Conservation (phyloP, 176 grass and related monocot species). For the Areca catechu region DNA sequence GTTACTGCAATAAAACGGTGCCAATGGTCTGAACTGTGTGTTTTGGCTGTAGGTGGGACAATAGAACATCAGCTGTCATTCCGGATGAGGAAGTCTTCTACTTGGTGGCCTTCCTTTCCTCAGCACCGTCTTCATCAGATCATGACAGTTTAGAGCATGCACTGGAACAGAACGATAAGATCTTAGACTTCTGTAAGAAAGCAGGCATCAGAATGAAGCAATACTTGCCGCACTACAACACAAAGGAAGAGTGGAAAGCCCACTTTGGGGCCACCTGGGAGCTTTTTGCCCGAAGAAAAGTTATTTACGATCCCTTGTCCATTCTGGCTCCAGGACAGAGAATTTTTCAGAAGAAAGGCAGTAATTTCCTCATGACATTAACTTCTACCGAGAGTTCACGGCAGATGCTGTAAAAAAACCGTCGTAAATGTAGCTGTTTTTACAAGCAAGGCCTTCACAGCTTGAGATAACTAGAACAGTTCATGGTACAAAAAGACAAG, state of each 20-base stretch:
- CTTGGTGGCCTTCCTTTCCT: slow-evolving; percentile 82
- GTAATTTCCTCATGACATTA: not conserved
- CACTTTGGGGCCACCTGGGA: slow-evolving; percentile 95
- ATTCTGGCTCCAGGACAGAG: not conserved
- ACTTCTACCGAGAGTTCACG: too few relatives aligned
- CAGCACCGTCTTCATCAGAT: slow-evolving; percentile 40
- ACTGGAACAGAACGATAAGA: slow-evolving; percentile 58
- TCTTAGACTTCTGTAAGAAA: slow-evolving; percentile 59
- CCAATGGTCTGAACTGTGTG: too few relatives aligned
- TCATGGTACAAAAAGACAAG: too few relatives aligned
- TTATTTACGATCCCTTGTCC: slow-evolving; percentile 4
- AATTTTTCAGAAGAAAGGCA: not conserved
- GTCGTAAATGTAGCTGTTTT: too few relatives aligned
- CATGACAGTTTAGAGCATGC: slow-evolving; percentile 43
- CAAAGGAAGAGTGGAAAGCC: slow-evolving; percentile 71
- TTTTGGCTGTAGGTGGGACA: slow-evolving; percentile 56
- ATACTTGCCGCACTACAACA: slow-evolving; percentile 74
- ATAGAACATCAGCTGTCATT: slow-evolving; percentile 73
- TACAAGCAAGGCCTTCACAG: too few relatives aligned
- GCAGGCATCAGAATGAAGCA: slow-evolving; percentile 65
- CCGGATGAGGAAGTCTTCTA: slow-evolving; percentile 92
- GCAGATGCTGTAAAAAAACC: too few relatives aligned
- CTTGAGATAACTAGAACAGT: too few relatives aligned
- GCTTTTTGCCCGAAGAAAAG: slow-evolving; percentile 73
- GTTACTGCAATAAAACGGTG: too few relatives aligned